A percentile compares a stretch with the other conserved stretches of the same genome.
These are phyloP conservation scores for Neurospora sp. DNA, from an alignment of 495 filamentous ascomycete species.

Conservation along the genomic window DNA sequence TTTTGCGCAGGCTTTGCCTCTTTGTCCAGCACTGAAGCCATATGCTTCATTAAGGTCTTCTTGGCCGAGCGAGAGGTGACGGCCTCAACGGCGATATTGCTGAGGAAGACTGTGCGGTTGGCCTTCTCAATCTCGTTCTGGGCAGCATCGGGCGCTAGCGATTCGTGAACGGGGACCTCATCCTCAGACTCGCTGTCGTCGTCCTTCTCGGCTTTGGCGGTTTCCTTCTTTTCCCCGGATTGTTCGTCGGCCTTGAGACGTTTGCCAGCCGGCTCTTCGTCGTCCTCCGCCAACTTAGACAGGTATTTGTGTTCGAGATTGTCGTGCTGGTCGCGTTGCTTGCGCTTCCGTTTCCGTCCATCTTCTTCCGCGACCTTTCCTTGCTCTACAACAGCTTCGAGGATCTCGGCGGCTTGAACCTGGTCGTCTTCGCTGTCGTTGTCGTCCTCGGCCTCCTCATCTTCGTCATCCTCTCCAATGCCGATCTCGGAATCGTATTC, in stretches of 20 bases:
- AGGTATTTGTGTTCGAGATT: slow-evolving; percentile 78
- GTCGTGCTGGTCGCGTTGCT: slow-evolving; percentile 57
- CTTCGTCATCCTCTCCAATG: slow-evolving; percentile 35
- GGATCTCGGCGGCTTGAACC: slow-evolving; percentile 10
- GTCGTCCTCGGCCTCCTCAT: slow-evolving; percentile 25
- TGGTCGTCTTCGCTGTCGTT: slow-evolving; percentile 28
- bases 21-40: slow-evolving; percentile 40
- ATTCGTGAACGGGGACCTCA: slow-evolving; percentile 37
- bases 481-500: slow-evolving; percentile 31
- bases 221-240: slow-evolving; percentile 19
- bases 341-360: slow-evolving; percentile 59
- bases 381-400: slow-evolving; percentile 21
- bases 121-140: slow-evolving; percentile 69
- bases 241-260: slow-evolving; percentile 35
- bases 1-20: slow-evolving; percentile 47
- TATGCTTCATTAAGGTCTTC: slow-evolving; percentile 62
- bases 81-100: slow-evolving; percentile 74
- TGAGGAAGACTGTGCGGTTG: slow-evolving; percentile 81
- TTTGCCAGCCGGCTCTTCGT: slow-evolving; percentile 35
- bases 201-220: slow-evolving; percentile 9
- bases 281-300: slow-evolving; percentile 49
- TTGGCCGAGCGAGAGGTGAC: slow-evolving; percentile 72
- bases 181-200: slow-evolving; percentile 20
- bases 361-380: slow-evolving; percentile 16
- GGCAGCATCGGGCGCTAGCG: slow-evolving; percentile 31